phyloP scores from a whole-genome alignment of 306 rosid species.

The Cucurbita ficifolia region DNA sequence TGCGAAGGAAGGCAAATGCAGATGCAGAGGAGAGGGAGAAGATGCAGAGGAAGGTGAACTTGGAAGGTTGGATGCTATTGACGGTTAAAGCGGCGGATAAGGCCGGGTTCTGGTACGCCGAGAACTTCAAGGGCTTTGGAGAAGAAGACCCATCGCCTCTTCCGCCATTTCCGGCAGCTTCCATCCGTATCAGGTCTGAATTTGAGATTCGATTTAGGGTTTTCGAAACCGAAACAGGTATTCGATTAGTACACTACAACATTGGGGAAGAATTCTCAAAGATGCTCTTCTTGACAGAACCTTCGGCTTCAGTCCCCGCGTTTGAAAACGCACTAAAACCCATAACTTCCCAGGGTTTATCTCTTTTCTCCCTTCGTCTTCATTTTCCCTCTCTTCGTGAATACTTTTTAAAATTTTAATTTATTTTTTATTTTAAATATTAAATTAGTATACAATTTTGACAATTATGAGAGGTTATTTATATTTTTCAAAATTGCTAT shows the following conservation, averaged over 20 bases:
- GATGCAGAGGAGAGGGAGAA: conserved; percentile 51
- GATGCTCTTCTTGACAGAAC: background rate
- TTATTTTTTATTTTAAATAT: no score
- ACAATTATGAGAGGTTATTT: no score
- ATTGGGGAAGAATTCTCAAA: background rate
- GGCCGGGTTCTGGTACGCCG: conserved; percentile 59
- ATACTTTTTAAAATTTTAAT: no score
- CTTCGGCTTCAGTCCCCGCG: background rate
- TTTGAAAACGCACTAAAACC: background rate
- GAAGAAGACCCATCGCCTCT: conserved; percentile 30
- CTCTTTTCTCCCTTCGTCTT: background rate
- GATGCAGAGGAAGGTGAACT: conserved; percentile 33
- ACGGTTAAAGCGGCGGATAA: conserved; percentile 71
- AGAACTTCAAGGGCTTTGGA: conserved; percentile 50
- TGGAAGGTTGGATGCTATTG: conserved; percentile 64
- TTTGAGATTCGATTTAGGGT: background rate
- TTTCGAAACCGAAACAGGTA: background rate
- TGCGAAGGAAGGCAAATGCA: conserved; percentile 42
- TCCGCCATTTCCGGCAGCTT: conserved; percentile 3
- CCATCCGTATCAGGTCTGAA: conserved; percentile 11
- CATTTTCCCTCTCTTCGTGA: no score
- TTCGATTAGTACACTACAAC: background rate
- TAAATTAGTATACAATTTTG: no score
- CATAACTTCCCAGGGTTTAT: background rate
- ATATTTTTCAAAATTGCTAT: no score